phyloP scores from a whole-genome alignment of 768 basidiomycete species.

The Lentinula lateritia region DNA sequence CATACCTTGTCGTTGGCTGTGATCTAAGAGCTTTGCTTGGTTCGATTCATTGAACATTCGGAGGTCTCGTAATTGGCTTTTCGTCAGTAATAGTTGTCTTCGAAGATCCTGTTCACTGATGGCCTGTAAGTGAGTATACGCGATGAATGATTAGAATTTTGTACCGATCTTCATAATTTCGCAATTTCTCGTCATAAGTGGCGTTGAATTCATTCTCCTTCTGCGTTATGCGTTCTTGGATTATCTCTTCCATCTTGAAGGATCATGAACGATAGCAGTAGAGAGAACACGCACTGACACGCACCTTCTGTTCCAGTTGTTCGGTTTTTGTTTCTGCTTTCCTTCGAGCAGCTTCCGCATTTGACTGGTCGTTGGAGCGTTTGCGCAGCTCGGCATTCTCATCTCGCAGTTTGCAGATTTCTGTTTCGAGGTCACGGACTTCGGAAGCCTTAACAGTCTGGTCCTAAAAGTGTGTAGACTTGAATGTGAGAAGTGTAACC shows the following conservation, averaged over 20 bases:
- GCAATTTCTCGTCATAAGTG: slow-evolving; percentile 91
- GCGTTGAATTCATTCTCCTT: slow-evolving; percentile 98
- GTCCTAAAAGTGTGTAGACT: slow-evolving; percentile 45
- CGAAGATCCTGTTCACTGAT: slow-evolving; percentile 87
- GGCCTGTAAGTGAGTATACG: neutral
- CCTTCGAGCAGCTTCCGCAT: slow-evolving; percentile 66
- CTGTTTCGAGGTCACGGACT: slow-evolving; percentile 67
- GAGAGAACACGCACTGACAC: slow-evolving; percentile 9
- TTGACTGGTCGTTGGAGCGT: slow-evolving; percentile 57
- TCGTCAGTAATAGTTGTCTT: slow-evolving; percentile 84
- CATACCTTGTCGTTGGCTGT: slow-evolving; percentile 83
- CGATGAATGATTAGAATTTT: neutral
- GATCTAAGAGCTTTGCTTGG: slow-evolving; percentile 89
- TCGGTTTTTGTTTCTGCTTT: slow-evolving; percentile 71
- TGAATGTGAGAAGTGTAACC: neutral
- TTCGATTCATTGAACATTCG: slow-evolving; percentile 88
- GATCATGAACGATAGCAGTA: neutral
- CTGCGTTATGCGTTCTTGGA: slow-evolving; percentile 81
- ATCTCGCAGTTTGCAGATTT: slow-evolving; percentile 65
- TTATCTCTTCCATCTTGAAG: slow-evolving; percentile 89
- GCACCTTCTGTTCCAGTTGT: slow-evolving; percentile 77
- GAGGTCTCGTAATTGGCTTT: slow-evolving; percentile 85
- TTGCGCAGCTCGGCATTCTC: slow-evolving; percentile 82
- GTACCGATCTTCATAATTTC: slow-evolving; percentile 94
- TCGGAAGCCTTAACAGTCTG: slow-evolving; percentile 90